Conservation (phyloP, 768 basidiomycete species). For the Xerocomus potaroensis region DNA sequence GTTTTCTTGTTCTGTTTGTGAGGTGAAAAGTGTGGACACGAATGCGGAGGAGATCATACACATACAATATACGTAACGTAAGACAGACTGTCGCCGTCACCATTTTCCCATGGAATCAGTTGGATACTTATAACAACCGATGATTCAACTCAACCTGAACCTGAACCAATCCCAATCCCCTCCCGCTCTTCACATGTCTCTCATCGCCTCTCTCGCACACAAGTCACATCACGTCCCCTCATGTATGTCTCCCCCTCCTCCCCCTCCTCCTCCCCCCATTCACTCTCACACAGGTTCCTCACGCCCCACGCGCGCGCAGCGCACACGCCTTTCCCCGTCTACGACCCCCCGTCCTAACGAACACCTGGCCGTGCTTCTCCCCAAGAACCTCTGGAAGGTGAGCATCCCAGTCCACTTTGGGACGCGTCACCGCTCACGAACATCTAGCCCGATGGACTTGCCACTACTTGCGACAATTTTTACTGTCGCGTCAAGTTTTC, state of each 20-base stretch:
- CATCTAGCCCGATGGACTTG: constrained; percentile 54
- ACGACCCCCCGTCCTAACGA: constrained; percentile 45
- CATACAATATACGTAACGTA: constrained; percentile 19
- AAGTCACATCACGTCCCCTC: neutral
- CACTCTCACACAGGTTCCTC: constrained; percentile 17
- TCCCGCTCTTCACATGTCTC: constrained; percentile 26
- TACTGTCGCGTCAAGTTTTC: constrained; percentile 63
- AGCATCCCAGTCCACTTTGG: constrained; percentile 8
- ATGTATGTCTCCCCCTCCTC: neutral
- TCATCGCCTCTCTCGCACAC: constrained; percentile 23
- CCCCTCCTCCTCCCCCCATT: constrained; percentile 4
- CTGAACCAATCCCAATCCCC: too few species aligned
- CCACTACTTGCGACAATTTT: constrained; percentile 68
- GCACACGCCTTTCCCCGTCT: constrained; percentile 13
- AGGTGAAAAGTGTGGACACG: too few species aligned
- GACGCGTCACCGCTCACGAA: constrained; percentile 14
- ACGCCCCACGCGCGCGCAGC: constrained; percentile 17
- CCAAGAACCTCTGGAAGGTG: constrained; percentile 73
- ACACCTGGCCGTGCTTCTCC: constrained; percentile 74
- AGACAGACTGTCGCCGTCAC: constrained; percentile 4
- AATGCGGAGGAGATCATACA: too few species aligned
- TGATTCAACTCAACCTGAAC: too few species aligned
- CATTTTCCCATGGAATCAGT: constrained; percentile 25
- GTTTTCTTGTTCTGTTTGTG: too few species aligned
- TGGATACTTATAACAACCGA: constrained; percentile 27